Conservation (phyloP, 805 yeast species). For the Sugiyamaella boreocaroliniensis region DNA sequence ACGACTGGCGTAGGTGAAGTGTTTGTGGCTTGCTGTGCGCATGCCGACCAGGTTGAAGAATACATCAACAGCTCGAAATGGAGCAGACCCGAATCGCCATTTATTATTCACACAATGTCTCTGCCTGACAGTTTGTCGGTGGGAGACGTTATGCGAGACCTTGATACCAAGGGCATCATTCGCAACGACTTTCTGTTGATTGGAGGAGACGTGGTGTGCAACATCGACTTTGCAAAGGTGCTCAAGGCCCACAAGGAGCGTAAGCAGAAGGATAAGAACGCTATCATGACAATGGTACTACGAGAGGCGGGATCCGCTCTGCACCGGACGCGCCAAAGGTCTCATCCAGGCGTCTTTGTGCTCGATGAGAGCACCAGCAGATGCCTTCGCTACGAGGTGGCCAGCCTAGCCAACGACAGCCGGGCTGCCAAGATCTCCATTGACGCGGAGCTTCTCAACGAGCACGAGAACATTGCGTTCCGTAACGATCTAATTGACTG, state of each 20-base stretch:
- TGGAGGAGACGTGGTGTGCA: conserved; percentile 93
- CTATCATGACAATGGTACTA: conserved; percentile 89
- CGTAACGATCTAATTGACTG: conserved; percentile 95
- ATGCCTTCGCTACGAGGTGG: conserved; percentile 78
- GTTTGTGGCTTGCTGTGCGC: conserved; percentile 80
- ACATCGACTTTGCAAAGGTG: conserved; percentile 70
- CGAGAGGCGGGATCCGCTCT: conserved; percentile 68
- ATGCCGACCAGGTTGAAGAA: conserved; percentile 78
- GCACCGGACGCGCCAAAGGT: conserved; percentile 75
- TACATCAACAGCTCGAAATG: conserved; percentile 55
- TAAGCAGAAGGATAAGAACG: conserved; percentile 72
- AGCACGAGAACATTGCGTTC: conserved; percentile 60
- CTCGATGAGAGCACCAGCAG: conserved; percentile 66
- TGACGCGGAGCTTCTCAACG: conserved; percentile 77
- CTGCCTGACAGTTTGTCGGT: conserved; percentile 84
- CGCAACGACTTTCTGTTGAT: conserved; percentile 85
- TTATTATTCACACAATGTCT: conserved; percentile 69
- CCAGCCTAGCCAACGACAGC: conserved; percentile 41
- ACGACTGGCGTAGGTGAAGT: conserved; percentile 87
- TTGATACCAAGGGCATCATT: conserved; percentile 84
- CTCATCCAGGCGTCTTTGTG: conserved; percentile 79
- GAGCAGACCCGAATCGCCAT: conserved; percentile 57
- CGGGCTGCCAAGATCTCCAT: conserved; percentile 42
- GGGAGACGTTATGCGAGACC: conserved; percentile 95
- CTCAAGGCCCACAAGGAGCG: conserved; percentile 67